Conservation (phyloP, 768 basidiomycete species). For the Solioccasus polychromus region DNA sequence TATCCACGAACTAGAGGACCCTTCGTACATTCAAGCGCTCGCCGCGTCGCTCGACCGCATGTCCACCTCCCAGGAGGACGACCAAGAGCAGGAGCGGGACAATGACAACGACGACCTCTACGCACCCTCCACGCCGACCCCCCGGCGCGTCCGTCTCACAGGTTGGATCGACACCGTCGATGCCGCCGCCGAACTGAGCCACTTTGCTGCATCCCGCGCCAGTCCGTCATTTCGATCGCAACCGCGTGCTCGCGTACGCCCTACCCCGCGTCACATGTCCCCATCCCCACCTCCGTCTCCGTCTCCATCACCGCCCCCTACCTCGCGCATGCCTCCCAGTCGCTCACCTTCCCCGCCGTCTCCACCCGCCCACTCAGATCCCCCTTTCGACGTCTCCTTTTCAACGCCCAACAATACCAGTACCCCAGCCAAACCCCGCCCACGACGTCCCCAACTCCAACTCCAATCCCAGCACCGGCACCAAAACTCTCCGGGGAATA, state of each 20-base stretch:
- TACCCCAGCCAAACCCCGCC: conserved; percentile 26
- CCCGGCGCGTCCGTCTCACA: conserved; percentile 40
- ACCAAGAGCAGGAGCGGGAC: neutral
- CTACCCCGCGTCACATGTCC: neutral
- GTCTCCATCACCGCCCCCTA: neutral
- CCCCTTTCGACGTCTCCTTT: conserved; percentile 24
- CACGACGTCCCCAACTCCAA: conserved; percentile 1
- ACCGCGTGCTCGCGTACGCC: neutral
- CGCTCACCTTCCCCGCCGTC: conserved; percentile 9
- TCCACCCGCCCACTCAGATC: conserved; percentile 7
- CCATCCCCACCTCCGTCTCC: neutral
- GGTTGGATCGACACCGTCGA: conserved; percentile 59
- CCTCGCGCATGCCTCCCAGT: neutral
- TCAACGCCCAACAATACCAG: conserved; percentile 25
- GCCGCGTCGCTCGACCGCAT: conserved; percentile 1
- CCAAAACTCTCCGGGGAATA: too few species aligned
- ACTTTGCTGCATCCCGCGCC: conserved; percentile 40
- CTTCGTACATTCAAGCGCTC: conserved; percentile 24
- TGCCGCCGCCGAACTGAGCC: conserved; percentile 47
- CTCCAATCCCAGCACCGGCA: too few species aligned
- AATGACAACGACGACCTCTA: conserved; percentile 13
- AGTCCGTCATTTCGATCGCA: neutral
- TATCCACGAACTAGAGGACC: conserved; percentile 54
- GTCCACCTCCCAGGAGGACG: neutral
- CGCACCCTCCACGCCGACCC: conserved; percentile 21